phyloP scores from a whole-genome alignment of 2,329 filamentous ascomycete species.

The Fusarium miscanthi region DNA sequence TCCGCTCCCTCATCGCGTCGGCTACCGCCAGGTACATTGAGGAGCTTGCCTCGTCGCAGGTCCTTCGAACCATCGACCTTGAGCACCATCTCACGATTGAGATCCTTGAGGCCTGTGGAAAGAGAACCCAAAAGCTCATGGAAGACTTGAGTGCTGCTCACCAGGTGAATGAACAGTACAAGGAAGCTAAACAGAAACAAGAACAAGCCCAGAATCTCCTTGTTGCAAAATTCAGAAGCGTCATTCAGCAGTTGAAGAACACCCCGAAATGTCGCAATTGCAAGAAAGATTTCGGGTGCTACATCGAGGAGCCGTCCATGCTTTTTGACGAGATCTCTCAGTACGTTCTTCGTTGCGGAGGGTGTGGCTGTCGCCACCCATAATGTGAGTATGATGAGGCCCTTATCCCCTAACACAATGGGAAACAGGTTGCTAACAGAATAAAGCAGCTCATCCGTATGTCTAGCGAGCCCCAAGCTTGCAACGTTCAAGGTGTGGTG shows the following conservation, averaged over 20 bases:
- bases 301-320: fast-evolving
- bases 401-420: fast-evolving
- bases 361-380: neutral
- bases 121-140: fast-evolving
- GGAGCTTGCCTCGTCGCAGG: neutral
- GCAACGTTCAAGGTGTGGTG: fast-evolving
- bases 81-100: neutral
- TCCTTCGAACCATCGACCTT: neutral
- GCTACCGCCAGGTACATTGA: fast-evolving
- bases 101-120: neutral
- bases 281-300: fast-evolving
- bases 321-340: fast-evolving
- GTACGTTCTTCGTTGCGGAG: neutral
- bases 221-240: fast-evolving
- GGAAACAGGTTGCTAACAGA: fast-evolving
- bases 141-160: neutral
- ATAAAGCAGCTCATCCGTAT: fast-evolving
- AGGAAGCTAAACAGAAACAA: fast-evolving
- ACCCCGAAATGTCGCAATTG: neutral
- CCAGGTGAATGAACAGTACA: neutral
- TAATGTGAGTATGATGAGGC: fast-evolving
- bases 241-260: neutral
- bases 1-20: neutral
- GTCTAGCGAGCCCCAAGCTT: fast-evolving
- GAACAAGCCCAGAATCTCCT: fast-evolving